Conservation (phyloP, 148 eudicot species). For the Spergularia bocconei region DNA sequence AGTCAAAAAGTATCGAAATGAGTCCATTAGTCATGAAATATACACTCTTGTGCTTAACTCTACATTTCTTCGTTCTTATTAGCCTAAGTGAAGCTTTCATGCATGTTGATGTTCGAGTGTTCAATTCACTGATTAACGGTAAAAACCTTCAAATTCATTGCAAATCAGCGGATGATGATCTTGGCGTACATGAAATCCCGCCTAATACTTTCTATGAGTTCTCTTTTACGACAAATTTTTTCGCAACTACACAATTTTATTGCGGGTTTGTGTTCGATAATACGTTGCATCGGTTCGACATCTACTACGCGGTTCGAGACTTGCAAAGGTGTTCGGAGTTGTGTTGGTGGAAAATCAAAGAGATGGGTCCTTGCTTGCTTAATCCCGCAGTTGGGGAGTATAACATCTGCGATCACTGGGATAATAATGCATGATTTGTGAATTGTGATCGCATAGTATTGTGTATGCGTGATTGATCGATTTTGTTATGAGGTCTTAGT, state of each 20-base stretch:
- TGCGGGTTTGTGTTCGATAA: neutral
- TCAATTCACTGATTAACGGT: neutral
- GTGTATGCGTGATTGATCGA: too few relatives aligned
- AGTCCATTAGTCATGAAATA: neutral
- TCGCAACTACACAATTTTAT: neutral
- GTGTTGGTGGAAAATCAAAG: neutral
- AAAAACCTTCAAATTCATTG: slow-evolving; percentile 1
- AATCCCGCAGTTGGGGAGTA: neutral
- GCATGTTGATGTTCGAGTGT: neutral
- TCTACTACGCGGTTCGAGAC: neutral
- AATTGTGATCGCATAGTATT: too few relatives aligned
- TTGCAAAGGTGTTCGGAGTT: neutral
- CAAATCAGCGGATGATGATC: neutral
- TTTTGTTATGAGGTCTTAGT: neutral
- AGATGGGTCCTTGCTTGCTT: neutral
- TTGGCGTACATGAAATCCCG: neutral
- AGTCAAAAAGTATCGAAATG: neutral
- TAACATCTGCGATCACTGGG: neutral
- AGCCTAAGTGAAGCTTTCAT: neutral
- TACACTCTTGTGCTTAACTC: neutral
- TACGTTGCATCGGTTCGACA: neutral
- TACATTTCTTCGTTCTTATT: neutral
- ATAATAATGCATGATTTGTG: neutral
- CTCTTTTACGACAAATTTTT: neutral
- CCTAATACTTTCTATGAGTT: neutral